Evolutionary conservation across 2,329 filamentous ascomycete species (phyloP), one percentile per base, ranked within the genome.

Genomic region (Trichoderma hamatum): DNA sequence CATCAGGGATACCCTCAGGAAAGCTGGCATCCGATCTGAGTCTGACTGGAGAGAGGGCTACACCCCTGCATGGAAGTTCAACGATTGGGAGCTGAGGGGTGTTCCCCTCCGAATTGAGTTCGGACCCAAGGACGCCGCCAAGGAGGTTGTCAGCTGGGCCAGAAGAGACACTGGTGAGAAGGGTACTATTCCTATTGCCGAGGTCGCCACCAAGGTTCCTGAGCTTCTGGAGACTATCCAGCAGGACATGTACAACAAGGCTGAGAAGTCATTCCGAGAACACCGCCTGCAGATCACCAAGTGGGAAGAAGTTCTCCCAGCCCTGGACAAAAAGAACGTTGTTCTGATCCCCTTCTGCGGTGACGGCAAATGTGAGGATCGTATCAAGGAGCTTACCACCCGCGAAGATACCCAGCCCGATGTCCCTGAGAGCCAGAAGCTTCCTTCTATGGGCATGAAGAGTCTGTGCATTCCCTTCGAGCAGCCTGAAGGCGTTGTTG

Each of bases 71-170:
- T 98, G 92, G 90, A 99, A 99, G 82, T 99, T 99, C 85, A 97
- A 96, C 82, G 94, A 99, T 82, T 97, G 94, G 93, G 96, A 99
- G 81, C 86, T 98, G 75, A 96, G 95, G 82, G 96, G 96, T 78
- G 92, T 98, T 52, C 96, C 96, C 58, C 88, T 99, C 46, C 92
- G 96, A 70, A 86, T 99, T 70, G 96, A 99, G 81, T 97, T 97
- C 77, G 96, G 96, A 6, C 95, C 96, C 76, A 97, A 97, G 82
- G 96, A 98, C 78, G 90, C 91, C 14, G 93, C 92, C 72, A 93
- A 94, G 78, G 88, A 91, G 69, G 92, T 94, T 52, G 91, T 98
- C 74, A 93, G 91, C 72, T 92, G 88, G 72, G 92, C 94, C 26
- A 92, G 96, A 76, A 92, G 96, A 75, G 96, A 99, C 79, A 92